These are phyloP conservation scores for Dryas integrifolia DNA, from an alignment of 331 rosid genomes.

Conservation along the genomic window DNA sequence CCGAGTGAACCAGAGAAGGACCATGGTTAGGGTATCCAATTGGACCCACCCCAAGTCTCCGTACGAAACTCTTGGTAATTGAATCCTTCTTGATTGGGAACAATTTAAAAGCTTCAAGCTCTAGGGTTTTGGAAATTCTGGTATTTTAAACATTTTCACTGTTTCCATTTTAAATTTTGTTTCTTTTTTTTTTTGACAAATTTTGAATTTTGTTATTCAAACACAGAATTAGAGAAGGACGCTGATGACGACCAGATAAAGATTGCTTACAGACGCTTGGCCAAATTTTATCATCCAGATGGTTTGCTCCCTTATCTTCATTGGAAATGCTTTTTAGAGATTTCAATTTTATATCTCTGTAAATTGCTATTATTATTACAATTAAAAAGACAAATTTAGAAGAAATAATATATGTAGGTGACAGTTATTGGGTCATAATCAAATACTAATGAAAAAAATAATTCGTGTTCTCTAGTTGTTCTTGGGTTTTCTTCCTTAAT, in stretches of 20 bases:
- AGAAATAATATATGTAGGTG: neutral
- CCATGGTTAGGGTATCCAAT: conserved; percentile 55
- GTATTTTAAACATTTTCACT: neutral
- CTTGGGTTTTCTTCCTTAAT: neutral
- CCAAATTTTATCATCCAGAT: conserved; percentile 94
- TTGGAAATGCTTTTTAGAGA: neutral
- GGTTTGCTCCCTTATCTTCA: conserved; percentile 51
- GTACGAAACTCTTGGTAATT: conserved; percentile 81
- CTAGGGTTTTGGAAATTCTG: conserved; percentile 14
- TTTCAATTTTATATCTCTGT: neutral
- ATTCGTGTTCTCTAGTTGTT: neutral
- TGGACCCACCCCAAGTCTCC: conserved; percentile 82
- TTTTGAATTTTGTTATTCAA: neutral
- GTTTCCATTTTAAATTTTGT: neutral
- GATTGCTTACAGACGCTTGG: conserved; percentile 81
- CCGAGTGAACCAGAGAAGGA: conserved; percentile 63
- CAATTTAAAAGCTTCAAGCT: neutral
- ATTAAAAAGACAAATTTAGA: neutral
- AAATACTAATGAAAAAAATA: neutral
- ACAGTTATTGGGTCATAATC: neutral
- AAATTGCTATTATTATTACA: neutral
- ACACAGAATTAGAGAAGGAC: conserved; percentile 74
- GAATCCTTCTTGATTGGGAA: neutral
- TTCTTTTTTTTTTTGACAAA: neutral
- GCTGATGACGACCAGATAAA: conserved; percentile 85